Evolutionary conservation across 2,329 filamentous ascomycete genomes (phyloP).

Genomic region (Albophoma yamanashiensis): DNA sequence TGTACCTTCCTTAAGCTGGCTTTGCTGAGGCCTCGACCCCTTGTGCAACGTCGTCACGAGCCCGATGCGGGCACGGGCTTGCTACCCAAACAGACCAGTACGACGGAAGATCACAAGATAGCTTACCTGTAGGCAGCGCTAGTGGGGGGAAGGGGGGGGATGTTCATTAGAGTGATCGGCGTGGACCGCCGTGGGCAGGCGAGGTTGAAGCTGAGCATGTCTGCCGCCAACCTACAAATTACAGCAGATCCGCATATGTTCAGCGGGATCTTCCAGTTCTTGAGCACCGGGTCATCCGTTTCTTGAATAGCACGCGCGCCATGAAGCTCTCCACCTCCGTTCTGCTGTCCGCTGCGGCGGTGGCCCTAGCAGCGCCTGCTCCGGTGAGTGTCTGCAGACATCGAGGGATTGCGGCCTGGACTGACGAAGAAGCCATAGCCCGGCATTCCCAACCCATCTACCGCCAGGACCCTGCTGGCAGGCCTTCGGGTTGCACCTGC

Average conservation of each 20-base stretch:
- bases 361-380: constrained; percentile 17
- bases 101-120: no score
- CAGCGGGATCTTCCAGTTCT: not conserved
- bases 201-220: no score
- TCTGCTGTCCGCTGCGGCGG: constrained; percentile 12
- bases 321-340: constrained; percentile 21
- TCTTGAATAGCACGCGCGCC: not conserved
- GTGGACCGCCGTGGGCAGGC: no score
- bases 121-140: no score
- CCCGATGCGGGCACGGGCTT: no score
- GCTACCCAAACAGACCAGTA: no score
- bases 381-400: constrained; percentile 10
- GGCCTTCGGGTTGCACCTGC: constrained; percentile 25
- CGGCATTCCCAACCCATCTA: constrained; percentile 49
- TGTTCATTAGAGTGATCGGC: no score
- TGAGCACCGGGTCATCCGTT: not conserved
- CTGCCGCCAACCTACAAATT: no score
- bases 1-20: not conserved
- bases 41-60: no score
- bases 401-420: not conserved
- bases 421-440: constrained; percentile 24
- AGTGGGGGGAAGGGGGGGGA: no score
- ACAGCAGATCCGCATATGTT: no score
- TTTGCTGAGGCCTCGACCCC: not conserved
- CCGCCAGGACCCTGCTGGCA: constrained; percentile 47